These are phyloP conservation scores for Suhomyces bokatorum DNA, from an alignment of 1,139 yeast species.

Conservation along the genomic window DNA sequence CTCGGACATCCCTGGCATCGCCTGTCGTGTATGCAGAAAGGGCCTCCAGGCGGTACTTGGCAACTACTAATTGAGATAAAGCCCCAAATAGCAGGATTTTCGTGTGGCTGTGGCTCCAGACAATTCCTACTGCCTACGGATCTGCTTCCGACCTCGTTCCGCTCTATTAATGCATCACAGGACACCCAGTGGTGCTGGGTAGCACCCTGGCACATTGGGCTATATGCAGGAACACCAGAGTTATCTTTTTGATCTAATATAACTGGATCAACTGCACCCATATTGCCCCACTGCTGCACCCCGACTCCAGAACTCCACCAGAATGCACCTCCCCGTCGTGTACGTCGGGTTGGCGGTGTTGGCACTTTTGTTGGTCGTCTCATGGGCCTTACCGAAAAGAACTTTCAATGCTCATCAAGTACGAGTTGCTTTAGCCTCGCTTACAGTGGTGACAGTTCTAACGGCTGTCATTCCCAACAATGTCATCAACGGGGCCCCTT, in stretches of 20 bases:
- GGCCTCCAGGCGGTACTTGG: not conserved
- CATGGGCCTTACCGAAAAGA: constrained; percentile 1
- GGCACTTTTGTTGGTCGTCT: constrained; percentile 1
- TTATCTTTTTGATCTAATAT: constrained; percentile 9
- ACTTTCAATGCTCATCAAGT: not conserved
- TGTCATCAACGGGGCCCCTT: constrained; percentile 40
- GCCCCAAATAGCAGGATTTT: not conserved
- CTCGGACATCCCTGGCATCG: not conserved
- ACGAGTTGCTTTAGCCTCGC: not conserved
- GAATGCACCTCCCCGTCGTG: constrained; percentile 3
- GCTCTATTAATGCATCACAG: not conserved
- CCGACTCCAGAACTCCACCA: not conserved
- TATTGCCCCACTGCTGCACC: no score
- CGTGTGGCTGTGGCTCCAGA: not conserved
- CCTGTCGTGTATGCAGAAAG: not conserved
- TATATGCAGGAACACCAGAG: constrained; percentile 1
- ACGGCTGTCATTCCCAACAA: constrained; percentile 27
- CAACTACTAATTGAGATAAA: not conserved
- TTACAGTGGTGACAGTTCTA: constrained; percentile 15
- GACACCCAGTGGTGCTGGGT: not conserved
- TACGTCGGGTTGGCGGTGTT: constrained; percentile 3
- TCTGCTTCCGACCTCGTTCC: not conserved
- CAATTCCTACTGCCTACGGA: not conserved
- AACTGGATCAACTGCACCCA: not conserved
- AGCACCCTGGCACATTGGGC: not conserved